A percentile compares a stretch with the other conserved stretches of the same genome.
These are phyloP conservation scores for Globisporangium parvum DNA, from an alignment of 352 stramenopile genomes.

Conservation along the genomic window DNA sequence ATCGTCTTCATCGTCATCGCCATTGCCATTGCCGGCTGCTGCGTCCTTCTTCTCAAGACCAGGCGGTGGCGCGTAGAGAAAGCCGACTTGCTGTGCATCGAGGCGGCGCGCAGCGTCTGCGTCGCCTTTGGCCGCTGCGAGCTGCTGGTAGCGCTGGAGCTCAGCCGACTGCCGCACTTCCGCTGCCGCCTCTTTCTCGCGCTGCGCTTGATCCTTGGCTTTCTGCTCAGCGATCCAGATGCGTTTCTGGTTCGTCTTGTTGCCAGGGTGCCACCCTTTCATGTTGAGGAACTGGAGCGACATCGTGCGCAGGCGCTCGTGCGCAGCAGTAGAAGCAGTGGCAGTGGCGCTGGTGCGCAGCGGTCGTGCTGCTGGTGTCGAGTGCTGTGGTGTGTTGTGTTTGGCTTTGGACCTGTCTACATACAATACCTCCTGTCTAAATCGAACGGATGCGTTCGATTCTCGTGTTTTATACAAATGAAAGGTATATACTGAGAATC, in stretches of 20 bases:
- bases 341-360: not conserved
- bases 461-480: too few species aligned
- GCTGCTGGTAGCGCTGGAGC: conserved; percentile 42
- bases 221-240: conserved; percentile 83
- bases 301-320: conserved; percentile 23
- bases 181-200: conserved; percentile 51
- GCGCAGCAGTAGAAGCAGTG: not conserved
- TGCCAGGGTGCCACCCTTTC: conserved; percentile 76
- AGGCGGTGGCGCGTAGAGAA: conserved; percentile 69
- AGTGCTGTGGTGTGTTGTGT: not conserved
- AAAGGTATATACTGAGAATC: too few species aligned
- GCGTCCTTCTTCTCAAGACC: conserved; percentile 49
- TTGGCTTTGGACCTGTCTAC: too few species aligned
- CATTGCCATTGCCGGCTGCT: conserved; percentile 27
- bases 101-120: conserved; percentile 28
- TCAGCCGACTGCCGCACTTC: conserved; percentile 66
- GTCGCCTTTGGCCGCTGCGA: conserved; percentile 55
- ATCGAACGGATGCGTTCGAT: too few species aligned
- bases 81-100: conserved; percentile 55
- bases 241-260: conserved; percentile 78
- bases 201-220: conserved; percentile 35
- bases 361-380: not conserved
- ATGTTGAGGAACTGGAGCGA: conserved; percentile 78
- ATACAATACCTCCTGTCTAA: too few species aligned
- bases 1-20: not conserved